These are phyloP conservation scores for Penicillium sumatraense DNA, from an alignment of 2,329 filamentous ascomycete genomes.

Conservation along the genomic window DNA sequence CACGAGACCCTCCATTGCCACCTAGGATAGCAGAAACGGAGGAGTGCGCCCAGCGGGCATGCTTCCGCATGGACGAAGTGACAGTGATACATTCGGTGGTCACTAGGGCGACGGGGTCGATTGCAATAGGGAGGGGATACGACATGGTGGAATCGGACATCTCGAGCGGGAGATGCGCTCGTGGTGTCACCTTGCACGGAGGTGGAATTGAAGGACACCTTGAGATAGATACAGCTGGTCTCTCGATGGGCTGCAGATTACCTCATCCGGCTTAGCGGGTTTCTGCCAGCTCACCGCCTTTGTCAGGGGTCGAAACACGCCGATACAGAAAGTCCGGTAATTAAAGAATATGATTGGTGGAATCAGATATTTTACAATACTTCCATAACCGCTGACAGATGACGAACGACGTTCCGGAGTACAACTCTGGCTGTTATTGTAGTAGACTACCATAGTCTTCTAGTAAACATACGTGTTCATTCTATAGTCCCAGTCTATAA, in stretches of 20 bases:
- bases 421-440: not conserved
- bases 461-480: too few species aligned
- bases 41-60: slow-evolving; percentile 93
- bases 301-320: slow-evolving; percentile 21
- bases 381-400: not conserved
- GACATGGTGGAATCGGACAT: slow-evolving; percentile 36
- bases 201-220: slow-evolving; percentile 22
- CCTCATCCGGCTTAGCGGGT: slow-evolving; percentile 30
- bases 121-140: slow-evolving; percentile 71
- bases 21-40: slow-evolving; percentile 95
- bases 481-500: too few species aligned
- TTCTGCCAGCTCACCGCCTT: slow-evolving; percentile 29
- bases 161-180: slow-evolving; percentile 27
- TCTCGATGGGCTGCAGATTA: slow-evolving; percentile 30
- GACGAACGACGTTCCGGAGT: too few species aligned
- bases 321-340: slow-evolving; percentile 6
- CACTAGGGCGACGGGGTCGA: slow-evolving; percentile 88
- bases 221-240: slow-evolving; percentile 28
- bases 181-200: slow-evolving; percentile 21
- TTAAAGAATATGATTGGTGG: not conserved
- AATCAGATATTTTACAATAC: not conserved
- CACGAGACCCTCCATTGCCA: slow-evolving; percentile 59
- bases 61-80: slow-evolving; percentile 96
- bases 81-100: slow-evolving; percentile 99
- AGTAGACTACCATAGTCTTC: too few species aligned